Evolutionary conservation across 192 early-diverging fungal species (phyloP).

Genomic region (Coemansia sp.): DNA sequence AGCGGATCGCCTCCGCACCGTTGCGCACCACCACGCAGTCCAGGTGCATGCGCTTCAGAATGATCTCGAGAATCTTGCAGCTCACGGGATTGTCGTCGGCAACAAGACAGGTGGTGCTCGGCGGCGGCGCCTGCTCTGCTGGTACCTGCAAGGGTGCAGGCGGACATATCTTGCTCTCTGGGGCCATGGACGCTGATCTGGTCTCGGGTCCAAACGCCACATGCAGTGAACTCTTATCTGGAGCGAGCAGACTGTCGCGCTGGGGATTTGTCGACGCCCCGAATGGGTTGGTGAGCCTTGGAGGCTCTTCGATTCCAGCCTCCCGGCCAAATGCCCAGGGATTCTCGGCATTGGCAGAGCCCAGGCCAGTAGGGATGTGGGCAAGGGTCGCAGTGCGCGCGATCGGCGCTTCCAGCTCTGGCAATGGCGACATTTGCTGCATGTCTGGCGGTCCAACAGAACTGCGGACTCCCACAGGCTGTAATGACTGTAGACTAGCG

Average conservation of each 20-base stretch:
- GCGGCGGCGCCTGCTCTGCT: constrained; percentile 10
- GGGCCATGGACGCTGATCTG: too few relatives aligned
- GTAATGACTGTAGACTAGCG: too few relatives aligned
- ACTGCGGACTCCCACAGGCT: too few relatives aligned
- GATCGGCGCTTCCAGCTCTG: neutral
- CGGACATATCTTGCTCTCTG: too few relatives aligned
- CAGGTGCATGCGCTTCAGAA: constrained; percentile 66
- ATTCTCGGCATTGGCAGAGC: too few relatives aligned
- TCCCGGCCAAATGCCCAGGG: too few relatives aligned
- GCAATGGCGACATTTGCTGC: too few relatives aligned
- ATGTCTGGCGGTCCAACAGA: too few relatives aligned
- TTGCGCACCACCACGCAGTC: constrained; percentile 81
- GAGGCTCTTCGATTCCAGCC: too few relatives aligned
- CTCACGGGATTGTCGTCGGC: constrained; percentile 91
- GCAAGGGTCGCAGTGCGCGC: constrained; percentile 4
- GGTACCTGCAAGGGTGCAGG: too few relatives aligned
- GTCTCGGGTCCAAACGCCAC: neutral
- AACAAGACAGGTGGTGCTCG: constrained; percentile 56
- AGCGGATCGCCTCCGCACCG: constrained; percentile 86
- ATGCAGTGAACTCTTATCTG: neutral
- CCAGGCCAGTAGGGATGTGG: too few relatives aligned
- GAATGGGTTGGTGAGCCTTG: too few relatives aligned
- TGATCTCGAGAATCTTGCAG: constrained; percentile 85
- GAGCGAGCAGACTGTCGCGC: constrained; percentile 35
- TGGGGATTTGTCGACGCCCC: constrained; percentile 2